Evolutionary conservation across 345 rosid species (phyloP).

Genomic region (Rhizophora apiculata): DNA sequence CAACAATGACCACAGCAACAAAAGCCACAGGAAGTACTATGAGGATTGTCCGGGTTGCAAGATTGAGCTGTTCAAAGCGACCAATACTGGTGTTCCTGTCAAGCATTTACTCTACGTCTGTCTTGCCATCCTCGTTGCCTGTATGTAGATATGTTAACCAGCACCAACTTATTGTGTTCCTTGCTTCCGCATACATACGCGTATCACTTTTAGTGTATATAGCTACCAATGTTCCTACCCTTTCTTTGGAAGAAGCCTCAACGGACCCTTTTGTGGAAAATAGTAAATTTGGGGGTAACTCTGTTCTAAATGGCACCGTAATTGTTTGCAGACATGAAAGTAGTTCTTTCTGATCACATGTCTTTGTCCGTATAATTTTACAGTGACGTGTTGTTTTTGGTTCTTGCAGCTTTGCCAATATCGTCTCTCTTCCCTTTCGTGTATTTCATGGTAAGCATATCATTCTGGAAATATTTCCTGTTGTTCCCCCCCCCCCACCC

Average conservation of each 20-base stretch:
- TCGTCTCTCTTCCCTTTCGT: conserved; percentile 78
- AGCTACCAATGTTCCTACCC: too few species aligned
- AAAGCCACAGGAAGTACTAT: conserved; percentile 3
- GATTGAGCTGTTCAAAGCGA: conserved; percentile 21
- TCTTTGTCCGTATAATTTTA: background rate
- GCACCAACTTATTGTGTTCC: too few species aligned
- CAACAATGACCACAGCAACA: background rate
- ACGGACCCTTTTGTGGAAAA: too few species aligned
- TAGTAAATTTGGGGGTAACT: too few species aligned
- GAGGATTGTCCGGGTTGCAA: conserved; percentile 36
- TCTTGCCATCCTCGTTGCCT: conserved; percentile 30
- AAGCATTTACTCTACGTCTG: conserved; percentile 24
- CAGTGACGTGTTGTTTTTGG: background rate
- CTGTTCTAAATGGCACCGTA: too few species aligned
- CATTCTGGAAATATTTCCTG: background rate
- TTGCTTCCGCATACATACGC: background rate
- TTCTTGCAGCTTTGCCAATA: conserved; percentile 64
- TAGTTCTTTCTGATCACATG: background rate
- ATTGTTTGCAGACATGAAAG: too few species aligned
- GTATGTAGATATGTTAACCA: conserved; percentile 1
- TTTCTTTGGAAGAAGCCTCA: too few species aligned
- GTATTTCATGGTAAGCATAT: conserved; percentile 65
- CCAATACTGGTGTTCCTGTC: conserved; percentile 24
- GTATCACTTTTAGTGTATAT: too few species aligned
- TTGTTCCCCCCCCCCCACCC: too few species aligned